Evolutionary conservation across 306 rosid genomes (phyloP).

Genomic region (Vigna reflexopilosa): DNA sequence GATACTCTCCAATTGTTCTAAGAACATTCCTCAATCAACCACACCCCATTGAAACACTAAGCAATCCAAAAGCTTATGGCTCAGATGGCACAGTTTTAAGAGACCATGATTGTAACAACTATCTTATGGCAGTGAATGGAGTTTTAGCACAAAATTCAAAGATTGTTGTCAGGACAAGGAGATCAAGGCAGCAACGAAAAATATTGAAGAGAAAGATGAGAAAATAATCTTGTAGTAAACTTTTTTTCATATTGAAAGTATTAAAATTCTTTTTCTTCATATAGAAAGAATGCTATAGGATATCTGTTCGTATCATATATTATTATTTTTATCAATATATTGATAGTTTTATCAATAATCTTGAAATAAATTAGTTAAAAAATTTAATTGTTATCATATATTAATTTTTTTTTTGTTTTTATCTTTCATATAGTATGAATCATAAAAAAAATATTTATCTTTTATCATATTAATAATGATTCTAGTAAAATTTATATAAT

Average conservation of each 20-base stretch:
- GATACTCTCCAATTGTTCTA: neutral
- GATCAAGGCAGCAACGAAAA: neutral
- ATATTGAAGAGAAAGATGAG: neutral
- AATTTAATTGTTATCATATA: too few relatives aligned
- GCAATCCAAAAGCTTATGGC: slow-evolving; percentile 14
- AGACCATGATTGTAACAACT: slow-evolving; percentile 13
- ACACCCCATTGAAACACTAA: slow-evolving; percentile 4
- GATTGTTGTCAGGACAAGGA: slow-evolving; percentile 8
- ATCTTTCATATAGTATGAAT: too few relatives aligned
- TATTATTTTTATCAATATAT: too few relatives aligned
- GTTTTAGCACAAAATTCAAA: neutral
- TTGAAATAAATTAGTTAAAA: too few relatives aligned
- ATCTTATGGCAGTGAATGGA: slow-evolving; percentile 2
- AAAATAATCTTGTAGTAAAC: neutral
- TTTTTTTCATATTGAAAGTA: neutral
- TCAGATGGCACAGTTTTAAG: slow-evolving; percentile 7
- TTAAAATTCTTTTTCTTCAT: neutral
- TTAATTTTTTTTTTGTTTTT: too few relatives aligned
- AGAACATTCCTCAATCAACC: slow-evolving; percentile 2
- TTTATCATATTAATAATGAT: too few relatives aligned
- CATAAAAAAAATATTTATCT: too few relatives aligned
- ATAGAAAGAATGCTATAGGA: neutral
- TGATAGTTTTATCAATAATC: too few relatives aligned
- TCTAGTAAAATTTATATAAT: too few relatives aligned
- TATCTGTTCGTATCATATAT: too few relatives aligned